Evolutionary conservation across 768 basidiomycete species (phyloP), one percentile per base, ranked within the genome.

Genomic region (Ephemerocybe angulata): DNA sequence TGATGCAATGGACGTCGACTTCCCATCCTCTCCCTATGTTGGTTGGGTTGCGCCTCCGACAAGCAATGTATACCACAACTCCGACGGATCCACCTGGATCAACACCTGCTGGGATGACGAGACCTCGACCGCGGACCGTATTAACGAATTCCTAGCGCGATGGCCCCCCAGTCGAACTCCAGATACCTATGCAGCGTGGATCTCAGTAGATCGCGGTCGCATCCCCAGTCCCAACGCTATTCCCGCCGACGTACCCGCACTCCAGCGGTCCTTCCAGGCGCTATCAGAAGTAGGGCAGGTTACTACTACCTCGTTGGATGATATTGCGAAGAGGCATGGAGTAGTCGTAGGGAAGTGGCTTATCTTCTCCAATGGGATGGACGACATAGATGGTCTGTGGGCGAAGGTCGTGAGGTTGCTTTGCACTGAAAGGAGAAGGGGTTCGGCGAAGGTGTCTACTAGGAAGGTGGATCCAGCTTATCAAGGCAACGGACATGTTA

Each of bases 141-240:
- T 73, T 8, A 52, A 68, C 19, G 54, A 65, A 4, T 74, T 71
- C 44, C 51, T 70, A 6, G 50, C 63, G 2, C 68, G 72, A 21
- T 76, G 73, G 72, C 71, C 72, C 27, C 75, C 75, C 1, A 74
- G 71, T 48, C 65, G 65, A 15, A 74, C 70, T 2, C 69, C 70
- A 25, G 28, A 53, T 4, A 50, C 57, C 8, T 69, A 68, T 35
- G 68, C 68, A 6, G 64, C 67, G 7, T 76, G 73, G 73, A 73
- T 76, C 17, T 60, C 60, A 13, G 66, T 68, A 19, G 60, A 68
- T 54, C 56, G n/a, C n/a, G n/a, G n/a, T n/a, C n/a, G n/a, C n/a
- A n/a, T n/a, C n/a, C n/a, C n/a, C n/a, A n/a, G n/a, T n/a, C n/a
- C n/a, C n/a, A n/a, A n/a, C n/a, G n/a, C 71, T 25, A 69, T 59